Evolutionary conservation across 2,329 filamentous ascomycete species (phyloP).

Genomic region (Trichoderma cornu-damae): DNA sequence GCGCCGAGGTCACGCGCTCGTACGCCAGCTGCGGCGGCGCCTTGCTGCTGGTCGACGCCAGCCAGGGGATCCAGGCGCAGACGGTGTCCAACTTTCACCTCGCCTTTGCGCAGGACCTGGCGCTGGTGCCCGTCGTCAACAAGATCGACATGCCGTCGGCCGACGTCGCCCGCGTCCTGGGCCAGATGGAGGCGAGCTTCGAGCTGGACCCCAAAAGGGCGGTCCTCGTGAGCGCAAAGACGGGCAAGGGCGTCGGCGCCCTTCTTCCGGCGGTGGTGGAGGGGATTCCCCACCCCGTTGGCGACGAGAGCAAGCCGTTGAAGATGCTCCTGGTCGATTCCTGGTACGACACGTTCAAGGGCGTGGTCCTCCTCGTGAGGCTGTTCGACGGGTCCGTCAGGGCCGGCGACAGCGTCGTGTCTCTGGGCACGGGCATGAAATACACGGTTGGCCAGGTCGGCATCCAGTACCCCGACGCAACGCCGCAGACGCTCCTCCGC

Average conservation of each 20-base stretch:
- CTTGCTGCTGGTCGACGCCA: constrained; percentile 87
- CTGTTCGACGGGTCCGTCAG: constrained; percentile 83
- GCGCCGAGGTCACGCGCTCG: constrained; percentile 89
- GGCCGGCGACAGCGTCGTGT: constrained; percentile 79
- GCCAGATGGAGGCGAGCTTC: constrained; percentile 81
- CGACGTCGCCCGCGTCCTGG: constrained; percentile 77
- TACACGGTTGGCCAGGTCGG: constrained; percentile 96
- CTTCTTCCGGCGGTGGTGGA: constrained; percentile 82
- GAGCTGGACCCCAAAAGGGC: constrained; percentile 74
- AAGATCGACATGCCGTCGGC: constrained; percentile 92
- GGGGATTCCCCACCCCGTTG: constrained; percentile 72
- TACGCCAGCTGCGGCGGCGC: constrained; percentile 96
- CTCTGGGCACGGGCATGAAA: constrained; percentile 79
- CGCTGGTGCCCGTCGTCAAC: constrained; percentile 88
- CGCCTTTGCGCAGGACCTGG: constrained; percentile 84
- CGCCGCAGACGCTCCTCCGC: constrained; percentile 70
- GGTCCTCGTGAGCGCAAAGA: constrained; percentile 81
- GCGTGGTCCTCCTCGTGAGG: constrained; percentile 84
- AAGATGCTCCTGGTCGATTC: constrained; percentile 89
- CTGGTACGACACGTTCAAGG: constrained; percentile 96
- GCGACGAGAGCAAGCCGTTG: constrained; percentile 66
- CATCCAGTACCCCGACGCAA: constrained; percentile 89
- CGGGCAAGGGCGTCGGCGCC: constrained; percentile 78
- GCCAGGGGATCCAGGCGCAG: constrained; percentile 93
- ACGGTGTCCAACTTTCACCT: constrained; percentile 98